Evolutionary conservation across 2,329 filamentous ascomycete genomes (phyloP).

Genomic region (Aspergillus melleus): DNA sequence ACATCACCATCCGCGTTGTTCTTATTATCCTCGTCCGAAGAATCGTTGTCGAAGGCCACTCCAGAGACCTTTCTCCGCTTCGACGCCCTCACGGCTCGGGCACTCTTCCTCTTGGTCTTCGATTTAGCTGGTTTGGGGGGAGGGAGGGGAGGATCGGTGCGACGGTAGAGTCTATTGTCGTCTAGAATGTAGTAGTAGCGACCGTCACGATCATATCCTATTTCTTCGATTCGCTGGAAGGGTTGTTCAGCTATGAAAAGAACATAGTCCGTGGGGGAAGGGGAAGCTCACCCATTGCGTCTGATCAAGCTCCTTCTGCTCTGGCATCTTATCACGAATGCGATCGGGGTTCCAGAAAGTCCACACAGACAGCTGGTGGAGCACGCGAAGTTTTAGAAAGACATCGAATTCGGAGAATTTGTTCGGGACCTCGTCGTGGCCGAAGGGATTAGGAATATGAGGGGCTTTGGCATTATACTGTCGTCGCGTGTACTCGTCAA

Average conservation of each 20-base stretch:
- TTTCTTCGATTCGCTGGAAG: conserved; percentile 45
- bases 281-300: conserved; percentile 69
- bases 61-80: conserved; percentile 65
- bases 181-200: conserved; percentile 88
- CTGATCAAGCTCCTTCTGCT: conserved; percentile 78
- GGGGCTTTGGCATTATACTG: conserved; percentile 85
- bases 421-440: conserved; percentile 68
- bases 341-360: conserved; percentile 83
- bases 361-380: conserved; percentile 89
- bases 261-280: neutral
- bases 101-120: conserved; percentile 65
- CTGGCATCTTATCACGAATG: conserved; percentile 81
- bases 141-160: conserved; percentile 70
- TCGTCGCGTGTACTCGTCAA: conserved; percentile 88
- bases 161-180: conserved; percentile 88
- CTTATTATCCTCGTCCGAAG: conserved; percentile 45
- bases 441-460: conserved; percentile 74
- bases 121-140: conserved; percentile 59
- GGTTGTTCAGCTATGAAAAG: conserved; percentile 12
- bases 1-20: conserved; percentile 35
- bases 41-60: conserved; percentile 39
- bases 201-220: conserved; percentile 84
- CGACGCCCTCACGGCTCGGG: conserved; percentile 64
- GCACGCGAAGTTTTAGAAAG: conserved; percentile 72
- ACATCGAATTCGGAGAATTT: conserved; percentile 81